Base-by-base conservation (phyloP, 345 rosid species). In the Eucalyptus leucophloia region DNA sequence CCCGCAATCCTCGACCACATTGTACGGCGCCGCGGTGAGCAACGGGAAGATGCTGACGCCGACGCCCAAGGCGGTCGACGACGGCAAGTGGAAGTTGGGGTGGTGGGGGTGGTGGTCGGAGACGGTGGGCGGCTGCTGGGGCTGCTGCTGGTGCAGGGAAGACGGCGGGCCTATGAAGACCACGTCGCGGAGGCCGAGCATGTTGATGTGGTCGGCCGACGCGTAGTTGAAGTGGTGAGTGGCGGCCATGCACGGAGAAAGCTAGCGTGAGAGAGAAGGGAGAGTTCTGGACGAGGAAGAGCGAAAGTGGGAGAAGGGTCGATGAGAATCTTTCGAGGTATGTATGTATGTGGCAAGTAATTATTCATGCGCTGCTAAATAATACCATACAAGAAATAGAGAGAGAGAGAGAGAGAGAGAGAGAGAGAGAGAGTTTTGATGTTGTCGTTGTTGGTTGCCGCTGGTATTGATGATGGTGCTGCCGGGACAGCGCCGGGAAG, bases 141-240 rank as follows among this genome's bases (percentile, higher is more conserved):
- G 86, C 11, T 88, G 90, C 89, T 86, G 89, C 60, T 89, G 87
- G 53, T 86, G 69, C 50, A 91, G 92, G 83, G 95, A 86, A 11
- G 93, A 88, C 11, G 93, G 93, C 28, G 95, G 95, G 87, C 95
- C 90, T 24, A 95, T 83, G 90, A 96, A 90, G 91, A 96, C 82
- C 89, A 94, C 93, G 93, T 96, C 96, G 88, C 93, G 95, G 81
- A 96, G 96, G 72, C 95, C 95, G 54, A 97, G 65, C 97, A 96
- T 96, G 96, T 87, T 92, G 87, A 89, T 53, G 86, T 88, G 93
- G 85, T 91, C 90, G 88, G 77, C 49, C 53, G 91, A 90, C 89
- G 92, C 87, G 89, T 62, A 87, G 67, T 42, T 30, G 88, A 16
- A 87, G 89, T 81, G 89, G 91, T 90, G 82, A 87, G 87, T 51